Conservation (phyloP, 148 eudicot genomes). For the Dianthus caryophyllus region DNA sequence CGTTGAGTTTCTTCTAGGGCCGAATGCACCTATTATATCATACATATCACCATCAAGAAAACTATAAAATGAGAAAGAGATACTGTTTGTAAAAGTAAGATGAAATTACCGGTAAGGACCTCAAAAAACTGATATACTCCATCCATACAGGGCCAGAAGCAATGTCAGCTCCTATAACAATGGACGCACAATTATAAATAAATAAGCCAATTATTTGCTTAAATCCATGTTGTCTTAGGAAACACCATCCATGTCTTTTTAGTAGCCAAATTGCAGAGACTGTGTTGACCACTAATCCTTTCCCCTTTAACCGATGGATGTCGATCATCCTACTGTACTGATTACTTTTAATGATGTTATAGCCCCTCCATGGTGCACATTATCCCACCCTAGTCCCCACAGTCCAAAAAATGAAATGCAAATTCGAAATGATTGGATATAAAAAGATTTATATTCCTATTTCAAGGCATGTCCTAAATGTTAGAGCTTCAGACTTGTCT, state of each 20-base stretch:
- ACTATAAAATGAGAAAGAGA: not conserved
- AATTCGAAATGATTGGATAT: not conserved
- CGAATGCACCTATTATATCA: conserved; percentile 62
- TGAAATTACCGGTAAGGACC: conserved; percentile 68
- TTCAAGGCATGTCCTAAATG: not conserved
- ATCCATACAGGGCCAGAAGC: conserved; percentile 96
- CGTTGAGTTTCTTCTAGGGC: conserved; percentile 85
- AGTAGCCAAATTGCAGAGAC: not conserved
- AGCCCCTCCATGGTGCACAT: too few relatives aligned
- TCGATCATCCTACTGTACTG: not conserved
- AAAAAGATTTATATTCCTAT: not conserved
- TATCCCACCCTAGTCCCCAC: too few relatives aligned
- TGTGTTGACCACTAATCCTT: not conserved
- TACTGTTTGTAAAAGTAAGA: conserved; percentile 9
- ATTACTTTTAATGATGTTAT: not conserved
- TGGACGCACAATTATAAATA: conserved; percentile 5
- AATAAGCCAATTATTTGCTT: not conserved
- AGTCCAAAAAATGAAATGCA: not conserved
- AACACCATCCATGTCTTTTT: not conserved
- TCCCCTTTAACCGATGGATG: not conserved
- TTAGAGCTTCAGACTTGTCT: too few relatives aligned
- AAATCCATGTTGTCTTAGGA: not conserved
- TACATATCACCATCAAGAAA: conserved; percentile 1
- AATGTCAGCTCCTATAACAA: conserved; percentile 73
- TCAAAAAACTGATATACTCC: conserved; percentile 82